Evolutionary conservation across 2,329 filamentous ascomycete species (phyloP).

Genomic region (Samsoniella hepiali): DNA sequence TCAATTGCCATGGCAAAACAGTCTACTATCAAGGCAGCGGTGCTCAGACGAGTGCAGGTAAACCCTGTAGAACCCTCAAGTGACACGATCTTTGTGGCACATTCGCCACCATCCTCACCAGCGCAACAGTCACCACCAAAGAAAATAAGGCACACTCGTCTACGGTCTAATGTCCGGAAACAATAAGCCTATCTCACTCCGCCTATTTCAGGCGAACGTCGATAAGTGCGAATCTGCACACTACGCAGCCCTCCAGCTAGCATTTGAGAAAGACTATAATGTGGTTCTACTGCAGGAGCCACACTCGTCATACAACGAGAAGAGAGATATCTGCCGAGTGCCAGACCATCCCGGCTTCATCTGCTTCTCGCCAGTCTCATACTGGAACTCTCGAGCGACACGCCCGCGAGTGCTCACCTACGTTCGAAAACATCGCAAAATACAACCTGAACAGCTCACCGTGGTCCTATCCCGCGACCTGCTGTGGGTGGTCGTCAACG

Average conservation of each 20-base stretch:
- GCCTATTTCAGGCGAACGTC: slow-evolving; percentile 11
- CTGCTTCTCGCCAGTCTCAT: not conserved
- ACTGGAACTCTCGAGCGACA: slow-evolving; percentile 1
- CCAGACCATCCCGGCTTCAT: not conserved
- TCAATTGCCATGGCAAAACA: not conserved
- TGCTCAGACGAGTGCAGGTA: not conserved
- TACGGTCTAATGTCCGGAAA: not conserved
- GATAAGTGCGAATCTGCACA: slow-evolving; percentile 6
- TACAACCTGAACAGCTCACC: slow-evolving; percentile 18
- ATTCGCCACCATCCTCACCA: not conserved
- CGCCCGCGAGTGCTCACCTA: slow-evolving; percentile 4
- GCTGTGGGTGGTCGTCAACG: not conserved
- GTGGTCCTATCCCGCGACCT: slow-evolving; percentile 2
- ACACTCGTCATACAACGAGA: not conserved
- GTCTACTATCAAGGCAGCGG: not conserved
- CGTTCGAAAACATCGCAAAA: not conserved
- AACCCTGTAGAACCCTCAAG: not conserved
- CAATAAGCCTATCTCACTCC: not conserved
- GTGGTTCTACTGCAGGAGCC: slow-evolving; percentile 6
- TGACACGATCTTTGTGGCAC: not conserved
- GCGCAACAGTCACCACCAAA: not conserved
- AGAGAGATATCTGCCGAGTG: not conserved
- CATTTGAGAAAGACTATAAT: slow-evolving; percentile 8
- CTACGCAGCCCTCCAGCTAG: not conserved
- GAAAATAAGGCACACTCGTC: not conserved